These are phyloP conservation scores for Sutorius eximius DNA, from an alignment of 1,284 basidiomycete species.

Conservation along the genomic window DNA sequence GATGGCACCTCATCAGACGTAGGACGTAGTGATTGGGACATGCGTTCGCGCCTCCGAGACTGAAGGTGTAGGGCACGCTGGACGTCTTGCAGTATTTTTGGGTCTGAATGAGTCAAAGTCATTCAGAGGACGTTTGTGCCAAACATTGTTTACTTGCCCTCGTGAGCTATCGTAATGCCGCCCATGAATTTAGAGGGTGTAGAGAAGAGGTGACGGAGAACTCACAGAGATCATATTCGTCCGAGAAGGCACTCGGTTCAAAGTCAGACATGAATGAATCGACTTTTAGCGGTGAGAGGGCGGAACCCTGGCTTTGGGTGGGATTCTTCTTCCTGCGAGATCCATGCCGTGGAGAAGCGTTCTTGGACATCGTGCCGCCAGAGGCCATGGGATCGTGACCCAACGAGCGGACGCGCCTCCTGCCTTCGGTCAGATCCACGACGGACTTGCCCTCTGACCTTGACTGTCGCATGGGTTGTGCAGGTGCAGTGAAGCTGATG, in stretches of 20 bases:
- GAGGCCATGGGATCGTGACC: constrained; percentile 22
- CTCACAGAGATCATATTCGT: constrained; percentile 75
- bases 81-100: constrained; percentile 71
- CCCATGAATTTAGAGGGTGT: constrained; percentile 17
- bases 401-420: constrained; percentile 24
- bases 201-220: constrained; percentile 17
- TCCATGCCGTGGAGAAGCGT: constrained; percentile 12
- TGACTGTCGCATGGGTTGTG: constrained; percentile 14
- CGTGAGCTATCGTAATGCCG: constrained; percentile 48
- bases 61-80: constrained; percentile 69
- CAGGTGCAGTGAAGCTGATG: constrained; percentile 20
- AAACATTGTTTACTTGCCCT: constrained; percentile 48
- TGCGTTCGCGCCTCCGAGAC: constrained; percentile 66
- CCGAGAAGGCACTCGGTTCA: constrained; percentile 49
- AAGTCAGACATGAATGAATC: constrained; percentile 34
- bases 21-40: constrained; percentile 38
- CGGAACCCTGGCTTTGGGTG: constrained; percentile 11
- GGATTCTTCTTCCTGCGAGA: constrained; percentile 24
- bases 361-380: constrained; percentile 16
- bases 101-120: constrained; percentile 46
- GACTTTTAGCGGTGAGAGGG: constrained; percentile 21
- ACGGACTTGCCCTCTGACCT: constrained; percentile 14
- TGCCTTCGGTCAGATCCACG: constrained; percentile 14
- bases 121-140: constrained; percentile 10
- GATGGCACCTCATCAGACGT: constrained; percentile 24